Conservation (phyloP, 345 rosid genomes). For the Gynandropsis gynandra region DNA sequence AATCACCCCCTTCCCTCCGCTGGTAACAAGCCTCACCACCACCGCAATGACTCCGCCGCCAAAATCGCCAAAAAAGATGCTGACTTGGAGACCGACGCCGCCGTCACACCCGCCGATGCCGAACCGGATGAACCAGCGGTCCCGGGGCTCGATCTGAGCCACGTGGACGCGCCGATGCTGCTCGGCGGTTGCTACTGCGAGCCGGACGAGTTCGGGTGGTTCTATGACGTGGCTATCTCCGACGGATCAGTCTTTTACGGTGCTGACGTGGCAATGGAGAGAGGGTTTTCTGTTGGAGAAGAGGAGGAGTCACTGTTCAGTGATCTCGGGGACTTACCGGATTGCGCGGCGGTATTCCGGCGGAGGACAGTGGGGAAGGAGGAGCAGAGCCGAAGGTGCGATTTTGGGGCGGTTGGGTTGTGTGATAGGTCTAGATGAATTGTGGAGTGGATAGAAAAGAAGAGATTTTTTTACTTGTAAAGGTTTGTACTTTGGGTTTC, state of each 20-base stretch:
- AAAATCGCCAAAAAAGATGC: constrained; percentile 25
- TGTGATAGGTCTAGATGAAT: constrained; percentile 34
- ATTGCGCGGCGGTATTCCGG: constrained; percentile 55
- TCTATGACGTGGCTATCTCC: constrained; percentile 43
- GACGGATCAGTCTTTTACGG: constrained; percentile 28
- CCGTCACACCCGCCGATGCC: neutral
- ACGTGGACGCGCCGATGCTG: constrained; percentile 32
- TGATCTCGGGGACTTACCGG: constrained; percentile 73
- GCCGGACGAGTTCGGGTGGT: constrained; percentile 47
- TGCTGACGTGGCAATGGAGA: constrained; percentile 26
- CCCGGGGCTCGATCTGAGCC: constrained; percentile 24
- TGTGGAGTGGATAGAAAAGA: constrained; percentile 11
- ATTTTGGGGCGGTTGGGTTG: constrained; percentile 33
- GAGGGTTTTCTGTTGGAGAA: constrained; percentile 26
- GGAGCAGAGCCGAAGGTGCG: constrained; percentile 29
- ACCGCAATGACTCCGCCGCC: constrained; percentile 25
- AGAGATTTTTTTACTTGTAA: too few species aligned
- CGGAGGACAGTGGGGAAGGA: constrained; percentile 22
- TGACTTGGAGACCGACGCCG: constrained; percentile 12
- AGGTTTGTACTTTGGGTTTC: too few species aligned
- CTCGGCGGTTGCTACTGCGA: constrained; percentile 30
- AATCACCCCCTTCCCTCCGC: constrained; percentile 52
- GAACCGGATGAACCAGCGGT: constrained; percentile 17
- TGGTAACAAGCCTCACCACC: constrained; percentile 39
- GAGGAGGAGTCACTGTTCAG: constrained; percentile 60